A percentile compares a stretch with the other conserved stretches of the same genome.
Conservation (phyloP, 2,329 filamentous ascomycete genomes). For the Aspergillus novoparasiticus region DNA sequence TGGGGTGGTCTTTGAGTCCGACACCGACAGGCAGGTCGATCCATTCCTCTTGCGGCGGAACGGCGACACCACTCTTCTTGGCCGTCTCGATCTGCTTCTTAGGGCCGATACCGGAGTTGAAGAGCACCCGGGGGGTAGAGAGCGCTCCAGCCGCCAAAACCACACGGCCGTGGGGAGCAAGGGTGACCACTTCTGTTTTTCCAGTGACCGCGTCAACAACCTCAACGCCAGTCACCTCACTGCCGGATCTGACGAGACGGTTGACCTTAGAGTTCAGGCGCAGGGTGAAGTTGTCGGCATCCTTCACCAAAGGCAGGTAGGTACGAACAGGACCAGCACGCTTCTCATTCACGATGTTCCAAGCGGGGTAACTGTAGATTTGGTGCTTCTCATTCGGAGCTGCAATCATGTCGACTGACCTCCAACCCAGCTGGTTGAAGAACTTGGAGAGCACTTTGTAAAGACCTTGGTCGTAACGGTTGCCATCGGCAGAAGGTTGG, state of each 20-base stretch:
- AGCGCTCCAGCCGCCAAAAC: slow-evolving; percentile 70
- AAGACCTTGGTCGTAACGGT: slow-evolving; percentile 66
- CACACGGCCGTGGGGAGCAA: slow-evolving; percentile 65
- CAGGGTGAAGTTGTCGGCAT: slow-evolving; percentile 65
- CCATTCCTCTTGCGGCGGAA: slow-evolving; percentile 49
- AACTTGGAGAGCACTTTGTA: slow-evolving; percentile 64
- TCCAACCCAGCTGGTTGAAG: slow-evolving; percentile 63
- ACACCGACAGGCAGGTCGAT: slow-evolving; percentile 56
- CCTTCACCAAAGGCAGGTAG: slow-evolving; percentile 64
- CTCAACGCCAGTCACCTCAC: slow-evolving; percentile 58
- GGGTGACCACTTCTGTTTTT: slow-evolving; percentile 62
- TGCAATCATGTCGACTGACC: slow-evolving; percentile 60
- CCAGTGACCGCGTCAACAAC: slow-evolving; percentile 21
- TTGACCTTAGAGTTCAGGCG: slow-evolving; percentile 68
- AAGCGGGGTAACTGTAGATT: slow-evolving; percentile 64
- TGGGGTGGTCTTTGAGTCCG: slow-evolving; percentile 50
- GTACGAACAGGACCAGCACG: slow-evolving; percentile 70
- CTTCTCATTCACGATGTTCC: slow-evolving; percentile 67
- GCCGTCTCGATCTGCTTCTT: slow-evolving; percentile 50
- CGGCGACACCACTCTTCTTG: slow-evolving; percentile 44
- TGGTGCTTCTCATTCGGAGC: slow-evolving; percentile 65
- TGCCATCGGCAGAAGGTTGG: slow-evolving; percentile 65
- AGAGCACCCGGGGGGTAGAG: slow-evolving; percentile 68
- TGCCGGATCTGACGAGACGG: slow-evolving; percentile 63
- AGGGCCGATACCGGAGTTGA: slow-evolving; percentile 71